These are phyloP conservation scores for Noccaea caerulescens DNA, from an alignment of 345 rosid genomes.

Conservation along the genomic window DNA sequence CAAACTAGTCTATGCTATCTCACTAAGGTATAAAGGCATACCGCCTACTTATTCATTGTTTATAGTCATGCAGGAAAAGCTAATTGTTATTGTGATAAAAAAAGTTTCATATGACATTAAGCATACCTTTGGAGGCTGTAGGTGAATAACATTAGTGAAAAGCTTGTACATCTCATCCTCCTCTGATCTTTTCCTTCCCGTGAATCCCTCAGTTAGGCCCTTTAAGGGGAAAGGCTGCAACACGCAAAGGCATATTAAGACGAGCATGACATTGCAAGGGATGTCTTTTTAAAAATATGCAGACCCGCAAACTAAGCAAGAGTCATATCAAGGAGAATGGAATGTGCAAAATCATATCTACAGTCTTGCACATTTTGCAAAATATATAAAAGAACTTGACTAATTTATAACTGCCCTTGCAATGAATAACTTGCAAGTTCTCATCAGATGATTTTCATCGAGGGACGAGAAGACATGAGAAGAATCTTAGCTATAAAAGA, in stretches of 20 bases:
- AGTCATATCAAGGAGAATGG: constrained; percentile 11
- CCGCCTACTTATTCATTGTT: constrained; percentile 12
- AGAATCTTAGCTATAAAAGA: background rate
- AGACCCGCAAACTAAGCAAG: constrained; percentile 5
- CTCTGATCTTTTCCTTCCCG: constrained; percentile 58
- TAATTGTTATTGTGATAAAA: background rate
- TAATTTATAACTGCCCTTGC: constrained; percentile 15
- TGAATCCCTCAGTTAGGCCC: constrained; percentile 79
- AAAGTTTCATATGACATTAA: background rate
- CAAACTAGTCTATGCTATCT: constrained; percentile 28
- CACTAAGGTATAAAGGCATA: constrained; percentile 16
- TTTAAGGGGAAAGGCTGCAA: constrained; percentile 84
- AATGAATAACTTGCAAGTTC: constrained; percentile 19
- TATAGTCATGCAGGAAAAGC: constrained; percentile 1
- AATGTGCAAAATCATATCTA: background rate
- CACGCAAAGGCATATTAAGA: constrained; percentile 34
- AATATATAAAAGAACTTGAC: background rate
- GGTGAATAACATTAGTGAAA: constrained; percentile 70
- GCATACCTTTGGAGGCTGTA: constrained; percentile 78
- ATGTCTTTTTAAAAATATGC: background rate
- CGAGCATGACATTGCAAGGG: constrained; percentile 2
- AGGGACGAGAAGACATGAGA: constrained; percentile 10
- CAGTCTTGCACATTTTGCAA: background rate
- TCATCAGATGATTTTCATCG: background rate
- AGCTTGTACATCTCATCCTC: constrained; percentile 68